Base-by-base conservation (phyloP, 306 rosid species). In the Vigna angularis region DNA sequence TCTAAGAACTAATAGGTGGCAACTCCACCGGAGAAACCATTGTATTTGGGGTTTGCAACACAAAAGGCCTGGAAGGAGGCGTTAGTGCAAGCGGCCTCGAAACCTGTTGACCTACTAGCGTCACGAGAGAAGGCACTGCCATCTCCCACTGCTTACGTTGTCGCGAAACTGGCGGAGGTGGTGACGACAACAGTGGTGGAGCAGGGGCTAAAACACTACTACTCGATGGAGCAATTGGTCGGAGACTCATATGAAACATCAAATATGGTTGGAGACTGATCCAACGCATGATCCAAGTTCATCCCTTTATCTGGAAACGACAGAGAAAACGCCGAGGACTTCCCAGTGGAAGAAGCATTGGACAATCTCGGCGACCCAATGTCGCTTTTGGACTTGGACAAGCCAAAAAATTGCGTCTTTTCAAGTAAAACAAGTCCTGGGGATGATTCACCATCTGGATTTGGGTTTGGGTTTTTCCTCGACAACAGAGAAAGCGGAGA, bases 11-110 rank as follows among this genome's bases (percentile, higher is more conserved):
- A 1, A 85, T 28, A 8, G 71, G 85, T 30, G 91, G 91, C 87
- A 92, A 73, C 79, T 89, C 91, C 70, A 86, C 86, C 4, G 98
- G 91, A 42, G 99, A 91, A 80, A 82, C 78, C 81, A 56, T 68
- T 1, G 85, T 72, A 11, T 77, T 78, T 20, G 80, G 79, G 16
- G 68, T 85, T 77, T 85, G 93, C 78, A 82, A 36, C 71, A 82
- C 85, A 78, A 81, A 75, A 40, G 88, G 90, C 72, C 89, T 74
- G 0, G 92, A 83, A 45, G 97, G 98, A 16, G 86, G 85, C 7
- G 70, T 65, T 13, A 85, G 82, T 16, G 77, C 88, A 0, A 97
- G 98, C 2, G 93, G 96, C 68, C 89, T 89, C 1, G 64, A 63
- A 67, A 78, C 67, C 3, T 58, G 71, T 32, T 87, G 87, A 10